These are phyloP conservation scores for Annulohypoxylon bovei DNA, from an alignment of 495 filamentous ascomycete genomes.

Conservation along the genomic window DNA sequence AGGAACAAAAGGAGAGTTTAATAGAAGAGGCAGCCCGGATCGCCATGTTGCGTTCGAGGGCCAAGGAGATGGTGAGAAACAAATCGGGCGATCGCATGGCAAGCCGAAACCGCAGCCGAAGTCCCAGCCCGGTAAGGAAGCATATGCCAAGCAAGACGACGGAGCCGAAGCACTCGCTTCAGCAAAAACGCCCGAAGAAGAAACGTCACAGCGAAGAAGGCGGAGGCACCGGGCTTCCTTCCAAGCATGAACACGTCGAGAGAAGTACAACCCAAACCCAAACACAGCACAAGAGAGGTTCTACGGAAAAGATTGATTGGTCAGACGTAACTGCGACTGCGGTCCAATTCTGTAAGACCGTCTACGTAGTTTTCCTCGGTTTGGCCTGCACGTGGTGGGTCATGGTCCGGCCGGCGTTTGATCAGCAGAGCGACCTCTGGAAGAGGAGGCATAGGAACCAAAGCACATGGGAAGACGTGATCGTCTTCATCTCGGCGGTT, in stretches of 20 bases:
- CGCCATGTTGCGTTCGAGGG: conserved; percentile 35
- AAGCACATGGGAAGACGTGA: conserved; percentile 43
- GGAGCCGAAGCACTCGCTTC: conserved; percentile 32
- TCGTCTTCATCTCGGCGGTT: conserved; percentile 32
- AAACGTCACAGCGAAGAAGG: conserved; percentile 30
- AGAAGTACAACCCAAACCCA: background rate
- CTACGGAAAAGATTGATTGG: background rate
- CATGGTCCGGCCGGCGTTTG: conserved; percentile 41
- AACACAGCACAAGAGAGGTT: conserved; percentile 7
- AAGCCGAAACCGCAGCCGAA: conserved; percentile 19
- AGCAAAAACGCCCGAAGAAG: conserved; percentile 19
- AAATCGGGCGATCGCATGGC: conserved; percentile 20
- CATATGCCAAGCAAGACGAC: conserved; percentile 7
- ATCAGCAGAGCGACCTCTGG: conserved; percentile 44
- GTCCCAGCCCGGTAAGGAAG: conserved; percentile 28
- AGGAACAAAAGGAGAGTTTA: conserved; percentile 21
- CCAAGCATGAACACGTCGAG: conserved; percentile 22
- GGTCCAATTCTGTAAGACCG: conserved; percentile 21
- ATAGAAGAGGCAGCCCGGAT: conserved; percentile 35
- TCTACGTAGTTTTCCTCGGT: conserved; percentile 28
- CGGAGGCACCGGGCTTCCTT: conserved; percentile 31
- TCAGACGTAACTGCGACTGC: background rate
- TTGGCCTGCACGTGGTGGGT: conserved; percentile 42
- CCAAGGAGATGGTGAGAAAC: conserved; percentile 30
- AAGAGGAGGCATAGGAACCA: conserved; percentile 35